Evolutionary conservation across 805 yeast species (phyloP).

Genomic region (Wickerhamiella brachini): DNA sequence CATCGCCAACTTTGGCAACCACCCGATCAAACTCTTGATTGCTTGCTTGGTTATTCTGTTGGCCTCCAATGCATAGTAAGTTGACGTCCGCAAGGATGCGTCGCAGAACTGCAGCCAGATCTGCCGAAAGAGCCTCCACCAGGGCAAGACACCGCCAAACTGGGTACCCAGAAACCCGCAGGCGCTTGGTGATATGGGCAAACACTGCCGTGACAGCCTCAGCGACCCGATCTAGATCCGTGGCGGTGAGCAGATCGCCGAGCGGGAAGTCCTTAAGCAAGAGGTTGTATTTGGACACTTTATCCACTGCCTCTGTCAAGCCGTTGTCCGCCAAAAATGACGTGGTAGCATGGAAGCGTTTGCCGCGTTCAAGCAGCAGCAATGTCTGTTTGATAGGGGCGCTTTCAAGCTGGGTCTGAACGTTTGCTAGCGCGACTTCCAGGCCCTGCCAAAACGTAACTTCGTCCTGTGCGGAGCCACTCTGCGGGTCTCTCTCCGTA

Average conservation of each 20-base stretch:
- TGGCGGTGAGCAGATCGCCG: constrained; percentile 38
- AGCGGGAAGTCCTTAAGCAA: constrained; percentile 61
- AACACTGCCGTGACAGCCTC: constrained; percentile 37
- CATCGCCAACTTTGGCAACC: not conserved
- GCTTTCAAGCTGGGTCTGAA: constrained; percentile 44
- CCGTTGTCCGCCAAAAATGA: constrained; percentile 62
- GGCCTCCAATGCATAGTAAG: not conserved
- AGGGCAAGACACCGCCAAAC: constrained; percentile 46
- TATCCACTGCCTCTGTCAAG: constrained; percentile 37
- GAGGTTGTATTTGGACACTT: constrained; percentile 43
- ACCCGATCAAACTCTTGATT: not conserved
- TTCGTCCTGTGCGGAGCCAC: constrained; percentile 54
- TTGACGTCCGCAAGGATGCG: constrained; percentile 17
- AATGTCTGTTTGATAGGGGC: constrained; percentile 44
- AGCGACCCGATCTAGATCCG: constrained; percentile 32
- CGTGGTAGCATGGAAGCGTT: constrained; percentile 68
- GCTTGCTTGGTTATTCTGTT: not conserved
- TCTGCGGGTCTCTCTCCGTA: constrained; percentile 37
- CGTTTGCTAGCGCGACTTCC: constrained; percentile 42
- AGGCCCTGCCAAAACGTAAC: constrained; percentile 64
- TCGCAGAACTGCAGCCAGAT: constrained; percentile 35
- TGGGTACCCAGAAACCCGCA: constrained; percentile 50
- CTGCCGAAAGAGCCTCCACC: constrained; percentile 51
- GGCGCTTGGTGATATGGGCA: constrained; percentile 43
- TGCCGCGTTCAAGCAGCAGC: constrained; percentile 49